phyloP scores from a whole-genome alignment of 495 filamentous ascomycete genomes.

The Bryoglossum gracile region DNA sequence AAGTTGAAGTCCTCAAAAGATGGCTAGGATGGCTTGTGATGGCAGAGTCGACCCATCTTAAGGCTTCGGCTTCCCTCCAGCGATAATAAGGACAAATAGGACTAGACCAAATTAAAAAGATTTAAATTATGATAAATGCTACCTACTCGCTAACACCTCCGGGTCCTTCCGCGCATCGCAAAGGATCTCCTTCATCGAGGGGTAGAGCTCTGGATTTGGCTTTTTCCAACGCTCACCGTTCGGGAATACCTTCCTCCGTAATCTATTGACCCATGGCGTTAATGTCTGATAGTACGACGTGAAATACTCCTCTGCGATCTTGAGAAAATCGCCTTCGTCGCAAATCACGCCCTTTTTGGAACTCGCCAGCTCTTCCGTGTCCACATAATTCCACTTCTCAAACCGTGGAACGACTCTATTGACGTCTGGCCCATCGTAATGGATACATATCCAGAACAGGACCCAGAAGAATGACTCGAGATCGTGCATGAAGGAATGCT shows the following conservation, averaged over 20 bases:
- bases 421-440: neutral
- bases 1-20: too few species aligned
- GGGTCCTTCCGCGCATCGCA: neutral
- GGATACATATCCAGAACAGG: neutral
- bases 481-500: neutral
- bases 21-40: too few species aligned
- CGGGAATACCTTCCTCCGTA: neutral
- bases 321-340: neutral
- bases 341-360: neutral
- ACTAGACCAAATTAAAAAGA: too few species aligned
- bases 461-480: neutral
- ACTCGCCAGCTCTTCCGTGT: neutral
- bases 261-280: neutral
- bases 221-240: neutral
- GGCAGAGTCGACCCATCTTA: too few species aligned
- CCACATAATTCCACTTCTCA: neutral
- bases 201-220: neutral
- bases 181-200: neutral
- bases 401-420: neutral
- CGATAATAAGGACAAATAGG: too few species aligned
- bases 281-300: neutral
- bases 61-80: too few species aligned
- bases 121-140: too few species aligned
- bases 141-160: too few species aligned
- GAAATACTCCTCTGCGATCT: neutral